Base-by-base conservation (phyloP, 306 rosid species). In the Medicago lupulina region DNA sequence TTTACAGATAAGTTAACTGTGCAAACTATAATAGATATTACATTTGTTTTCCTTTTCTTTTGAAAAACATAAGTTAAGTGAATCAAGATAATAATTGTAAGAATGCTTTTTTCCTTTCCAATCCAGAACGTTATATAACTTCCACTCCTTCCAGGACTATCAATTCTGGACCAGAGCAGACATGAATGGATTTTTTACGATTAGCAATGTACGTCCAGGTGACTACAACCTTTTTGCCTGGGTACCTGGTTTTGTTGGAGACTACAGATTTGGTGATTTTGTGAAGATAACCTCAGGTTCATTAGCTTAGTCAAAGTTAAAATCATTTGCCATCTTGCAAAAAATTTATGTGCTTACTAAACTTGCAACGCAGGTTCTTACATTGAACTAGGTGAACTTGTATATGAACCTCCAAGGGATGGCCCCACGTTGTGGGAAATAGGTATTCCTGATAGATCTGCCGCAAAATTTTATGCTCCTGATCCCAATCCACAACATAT, bases 381-480 rank as follows among this genome's bases (percentile, higher is more conserved):
- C 23, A 83, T 76, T 60, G 89, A 88, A 36, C 18, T 89, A 77
- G 98, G 96, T 43, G 86, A 87, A 25, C 55, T 83, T 59, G 87
- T 88, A 28, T 93, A 80, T 63, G 86, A 89, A 76, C 91, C 97
- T 55, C 97, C 89, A 57, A 88, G 98, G 84, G 86, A 86, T 70
- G 98, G 96, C 23, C 89, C 96, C 2, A 93, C 98, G 19, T 53
- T 88, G 74, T 93, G 98, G 98, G 98, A 93, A 89, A 93, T 93
- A 66, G 97, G 97, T 44, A 73, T 88, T 63, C 98, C 98, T 9
- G 88, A 91, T 82, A 91, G 94, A 54, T 82, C 94, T 1, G 97
- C 91, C 49, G 86, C 86, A 21, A 92, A 93, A 79, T 93, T 93
- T 82, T 89, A 84, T 39, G 78, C 86, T 67, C 97, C 97, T 39